These are phyloP conservation scores for Mortierella polycephala DNA, from an alignment of 371 early-diverging fungal species.

Conservation along the genomic window DNA sequence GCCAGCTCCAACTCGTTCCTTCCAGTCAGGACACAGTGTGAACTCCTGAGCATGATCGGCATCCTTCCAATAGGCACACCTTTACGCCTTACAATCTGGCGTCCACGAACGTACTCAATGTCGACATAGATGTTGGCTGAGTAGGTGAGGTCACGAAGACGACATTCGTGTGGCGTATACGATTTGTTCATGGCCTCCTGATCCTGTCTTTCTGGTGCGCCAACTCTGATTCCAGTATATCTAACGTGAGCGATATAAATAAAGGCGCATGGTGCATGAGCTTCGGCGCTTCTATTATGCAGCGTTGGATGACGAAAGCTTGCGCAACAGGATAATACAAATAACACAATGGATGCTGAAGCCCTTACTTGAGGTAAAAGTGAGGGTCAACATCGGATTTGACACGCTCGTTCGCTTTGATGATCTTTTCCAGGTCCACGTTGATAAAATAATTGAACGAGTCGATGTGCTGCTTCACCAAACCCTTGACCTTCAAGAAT, in stretches of 20 bases:
- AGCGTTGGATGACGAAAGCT: too few relatives aligned
- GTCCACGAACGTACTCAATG: constrained; percentile 95
- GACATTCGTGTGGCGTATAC: constrained; percentile 99
- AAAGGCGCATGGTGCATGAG: not conserved
- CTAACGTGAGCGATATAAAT: constrained; percentile 54
- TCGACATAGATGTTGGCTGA: constrained; percentile 97
- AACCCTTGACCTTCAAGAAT: constrained; percentile 97
- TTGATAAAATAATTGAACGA: constrained; percentile 99
- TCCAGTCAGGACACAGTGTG: constrained; percentile 88
- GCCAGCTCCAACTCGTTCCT: constrained; percentile 86
- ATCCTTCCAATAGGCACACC: constrained; percentile 96
- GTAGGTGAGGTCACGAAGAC: constrained; percentile 99
- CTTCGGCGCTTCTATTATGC: too few relatives aligned
- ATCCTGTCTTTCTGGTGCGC: constrained; percentile 85
- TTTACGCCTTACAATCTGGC: constrained; percentile 86
- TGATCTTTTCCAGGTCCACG: constrained; percentile 95
- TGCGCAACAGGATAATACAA: too few relatives aligned
- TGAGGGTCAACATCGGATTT: constrained; percentile 99
- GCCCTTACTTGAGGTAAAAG: constrained; percentile 92
- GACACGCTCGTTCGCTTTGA: constrained; percentile 94
- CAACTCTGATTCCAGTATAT: constrained; percentile 93
- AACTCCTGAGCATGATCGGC: constrained; percentile 99
- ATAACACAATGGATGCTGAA: too few relatives aligned
- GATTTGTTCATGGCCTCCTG: constrained; percentile 78
- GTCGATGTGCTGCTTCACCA: constrained; percentile 99